These are phyloP conservation scores for Circinella minor DNA, from an alignment of 371 early-diverging fungal genomes.

Conservation along the genomic window DNA sequence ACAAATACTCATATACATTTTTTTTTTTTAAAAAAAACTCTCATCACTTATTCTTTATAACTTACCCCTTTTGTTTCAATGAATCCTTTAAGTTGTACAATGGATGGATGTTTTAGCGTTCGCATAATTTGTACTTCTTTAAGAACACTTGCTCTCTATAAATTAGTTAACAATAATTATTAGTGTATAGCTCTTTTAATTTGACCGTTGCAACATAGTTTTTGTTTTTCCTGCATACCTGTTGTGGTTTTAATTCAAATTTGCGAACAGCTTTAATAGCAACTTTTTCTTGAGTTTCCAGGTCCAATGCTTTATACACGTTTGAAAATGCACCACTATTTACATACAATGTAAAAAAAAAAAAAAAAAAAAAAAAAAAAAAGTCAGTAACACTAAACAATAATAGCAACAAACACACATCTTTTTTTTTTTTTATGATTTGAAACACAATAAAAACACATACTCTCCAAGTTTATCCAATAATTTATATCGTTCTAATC, in stretches of 20 bases:
- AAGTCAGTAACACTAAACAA: conserved; percentile 6
- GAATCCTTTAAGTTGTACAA: conserved; percentile 73
- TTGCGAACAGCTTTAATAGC: conserved; percentile 80
- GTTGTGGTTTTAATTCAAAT: conserved; percentile 36
- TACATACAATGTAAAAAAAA: neutral
- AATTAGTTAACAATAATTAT: neutral
- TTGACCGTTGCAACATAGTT: neutral
- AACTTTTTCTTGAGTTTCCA: conserved; percentile 57
- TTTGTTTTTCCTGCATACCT: conserved; percentile 12
- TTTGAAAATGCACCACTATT: conserved; percentile 78
- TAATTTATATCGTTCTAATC: conserved; percentile 51
- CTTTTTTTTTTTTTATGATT: too few relatives aligned
- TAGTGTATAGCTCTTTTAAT: neutral
- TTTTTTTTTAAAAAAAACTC: neutral
- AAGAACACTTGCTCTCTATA: conserved; percentile 74
- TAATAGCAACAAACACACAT: neutral
- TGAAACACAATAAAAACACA: neutral
- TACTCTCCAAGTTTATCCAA: conserved; percentile 67
- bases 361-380: neutral
- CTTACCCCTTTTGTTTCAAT: conserved; percentile 69
- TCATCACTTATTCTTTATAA: neutral
- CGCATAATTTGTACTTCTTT: conserved; percentile 91
- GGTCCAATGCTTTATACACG: conserved; percentile 71
- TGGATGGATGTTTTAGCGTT: conserved; percentile 77
- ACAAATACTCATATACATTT: neutral